Evolutionary conservation across 305 asterid genomes (phyloP).

Genomic region (Striga hermonthica): DNA sequence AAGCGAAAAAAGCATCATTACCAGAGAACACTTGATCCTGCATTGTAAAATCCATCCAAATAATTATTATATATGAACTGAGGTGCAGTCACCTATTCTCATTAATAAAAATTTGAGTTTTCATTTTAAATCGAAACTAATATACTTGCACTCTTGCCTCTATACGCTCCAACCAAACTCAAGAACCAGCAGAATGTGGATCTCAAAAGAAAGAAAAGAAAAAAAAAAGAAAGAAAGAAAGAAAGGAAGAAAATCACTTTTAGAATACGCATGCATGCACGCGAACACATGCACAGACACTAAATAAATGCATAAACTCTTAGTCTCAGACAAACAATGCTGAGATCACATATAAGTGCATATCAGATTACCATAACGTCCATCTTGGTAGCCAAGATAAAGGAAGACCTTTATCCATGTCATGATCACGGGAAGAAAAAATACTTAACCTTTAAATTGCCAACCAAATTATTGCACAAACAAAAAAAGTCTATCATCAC

Average conservation of each 20-base stretch:
- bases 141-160: background rate
- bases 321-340: background rate
- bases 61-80: slow-evolving; percentile 25
- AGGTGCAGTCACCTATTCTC: background rate
- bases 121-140: slow-evolving; percentile 16
- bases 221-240: no score
- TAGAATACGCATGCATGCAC: no score
- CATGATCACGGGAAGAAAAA: background rate
- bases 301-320: no score
- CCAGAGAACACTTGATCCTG: slow-evolving; percentile 97
- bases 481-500: no score
- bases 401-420: background rate
- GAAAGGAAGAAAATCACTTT: no score
- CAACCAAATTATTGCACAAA: background rate
- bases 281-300: no score
- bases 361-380: background rate
- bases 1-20: slow-evolving; percentile 93
- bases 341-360: background rate
- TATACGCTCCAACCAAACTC: background rate
- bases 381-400: background rate
- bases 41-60: slow-evolving; percentile 25
- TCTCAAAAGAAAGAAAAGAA: background rate
- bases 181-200: background rate
- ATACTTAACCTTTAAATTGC: background rate
- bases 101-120: no score